Evolutionary conservation across 2,329 filamentous ascomycete species (phyloP).

Genomic region (Penicillium glabrum): DNA sequence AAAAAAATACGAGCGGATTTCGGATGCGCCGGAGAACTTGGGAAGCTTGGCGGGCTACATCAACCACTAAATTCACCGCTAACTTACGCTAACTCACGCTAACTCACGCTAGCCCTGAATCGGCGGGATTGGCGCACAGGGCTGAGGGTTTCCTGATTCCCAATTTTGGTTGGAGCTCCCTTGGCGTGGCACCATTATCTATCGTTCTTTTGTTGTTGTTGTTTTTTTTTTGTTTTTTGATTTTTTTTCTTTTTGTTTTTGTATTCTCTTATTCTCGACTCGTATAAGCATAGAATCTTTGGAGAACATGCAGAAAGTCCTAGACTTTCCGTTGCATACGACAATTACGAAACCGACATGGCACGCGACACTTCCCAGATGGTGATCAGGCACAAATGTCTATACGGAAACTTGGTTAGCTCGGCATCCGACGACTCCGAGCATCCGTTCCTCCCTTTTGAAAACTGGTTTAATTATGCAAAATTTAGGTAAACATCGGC

Average conservation of each 20-base stretch:
- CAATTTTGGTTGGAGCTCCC: no score
- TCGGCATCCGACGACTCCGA: background rate
- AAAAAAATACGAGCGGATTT: background rate
- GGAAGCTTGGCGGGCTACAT: background rate
- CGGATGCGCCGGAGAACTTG: background rate
- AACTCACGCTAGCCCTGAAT: background rate
- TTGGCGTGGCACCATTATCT: no score
- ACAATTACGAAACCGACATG: no score
- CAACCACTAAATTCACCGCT: background rate
- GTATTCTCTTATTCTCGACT: no score
- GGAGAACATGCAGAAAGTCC: no score
- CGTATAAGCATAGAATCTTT: no score
- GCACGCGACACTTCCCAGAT: no score
- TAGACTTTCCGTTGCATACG: no score
- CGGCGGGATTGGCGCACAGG: background rate
- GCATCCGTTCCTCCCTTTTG: background rate
- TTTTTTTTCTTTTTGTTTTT: no score
- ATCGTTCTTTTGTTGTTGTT: no score
- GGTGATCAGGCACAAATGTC: no score
- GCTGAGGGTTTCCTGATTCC: background rate
- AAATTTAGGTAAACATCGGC: background rate
- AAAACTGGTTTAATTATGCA: background rate
- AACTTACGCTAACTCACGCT: background rate
- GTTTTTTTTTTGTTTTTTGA: no score
- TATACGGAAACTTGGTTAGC: background rate